Evolutionary conservation across 306 rosid species (phyloP).

Genomic region (Casuarina glauca): DNA sequence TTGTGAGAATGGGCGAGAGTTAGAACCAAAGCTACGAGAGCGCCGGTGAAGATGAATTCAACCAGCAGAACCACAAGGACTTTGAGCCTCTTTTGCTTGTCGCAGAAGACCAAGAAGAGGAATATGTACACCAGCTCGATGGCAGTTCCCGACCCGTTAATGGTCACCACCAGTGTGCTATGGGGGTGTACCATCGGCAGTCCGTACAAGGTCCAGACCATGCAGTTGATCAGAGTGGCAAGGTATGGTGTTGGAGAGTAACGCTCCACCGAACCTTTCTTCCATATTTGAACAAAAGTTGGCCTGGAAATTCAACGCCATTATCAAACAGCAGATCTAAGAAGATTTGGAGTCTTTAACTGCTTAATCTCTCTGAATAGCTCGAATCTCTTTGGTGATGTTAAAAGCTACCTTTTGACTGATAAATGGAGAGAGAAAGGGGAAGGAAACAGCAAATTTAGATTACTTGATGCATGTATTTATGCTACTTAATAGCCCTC

Average conservation of each 20-base stretch:
- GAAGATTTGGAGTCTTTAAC: neutral
- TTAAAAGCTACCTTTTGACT: neutral
- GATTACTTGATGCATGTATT: neutral
- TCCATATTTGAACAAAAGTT: conserved; percentile 72
- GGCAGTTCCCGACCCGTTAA: conserved; percentile 58
- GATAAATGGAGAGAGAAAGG: neutral
- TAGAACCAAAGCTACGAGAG: conserved; percentile 41
- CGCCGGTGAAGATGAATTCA: conserved; percentile 48
- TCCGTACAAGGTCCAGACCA: conserved; percentile 84
- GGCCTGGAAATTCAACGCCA: conserved; percentile 38
- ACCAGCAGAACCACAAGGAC: conserved; percentile 35
- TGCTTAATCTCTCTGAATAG: neutral
- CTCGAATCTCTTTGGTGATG: neutral
- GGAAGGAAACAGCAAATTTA: neutral
- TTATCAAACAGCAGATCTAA: neutral
- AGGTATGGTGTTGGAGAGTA: conserved; percentile 80
- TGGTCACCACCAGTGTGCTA: conserved; percentile 65
- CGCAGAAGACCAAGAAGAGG: conserved; percentile 62
- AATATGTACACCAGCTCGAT: conserved; percentile 59
- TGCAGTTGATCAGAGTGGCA: conserved; percentile 78
- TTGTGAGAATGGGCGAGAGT: conserved; percentile 35
- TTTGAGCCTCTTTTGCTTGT: conserved; percentile 54
- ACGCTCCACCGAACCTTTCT: conserved; percentile 72
- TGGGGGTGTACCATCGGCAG: conserved; percentile 73
- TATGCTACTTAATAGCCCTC: neutral